A percentile compares a stretch with the other conserved stretches of the same genome.
These are phyloP conservation scores for Pyropia yezoensis DNA, from an alignment of 23 red algal species.

Conservation along the genomic window DNA sequence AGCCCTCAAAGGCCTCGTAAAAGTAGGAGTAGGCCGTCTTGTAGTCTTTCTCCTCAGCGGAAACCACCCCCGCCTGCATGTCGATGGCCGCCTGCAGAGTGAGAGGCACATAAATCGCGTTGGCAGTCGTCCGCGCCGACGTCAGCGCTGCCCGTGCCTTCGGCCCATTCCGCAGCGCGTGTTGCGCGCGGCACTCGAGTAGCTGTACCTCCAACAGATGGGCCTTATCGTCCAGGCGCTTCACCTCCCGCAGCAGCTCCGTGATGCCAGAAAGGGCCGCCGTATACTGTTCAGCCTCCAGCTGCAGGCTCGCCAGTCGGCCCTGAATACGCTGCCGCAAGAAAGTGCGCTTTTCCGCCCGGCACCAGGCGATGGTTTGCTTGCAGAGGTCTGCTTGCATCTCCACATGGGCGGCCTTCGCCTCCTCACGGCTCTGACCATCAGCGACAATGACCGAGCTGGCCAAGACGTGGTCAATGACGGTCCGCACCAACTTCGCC, in stretches of 20 bases:
- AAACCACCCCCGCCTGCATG: slow-evolving; percentile 88
- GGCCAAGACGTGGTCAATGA: slow-evolving; percentile 59
- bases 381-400: slow-evolving; percentile 74
- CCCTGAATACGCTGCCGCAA: slow-evolving; percentile 95
- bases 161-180: slow-evolving; percentile 84
- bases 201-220: slow-evolving; percentile 98
- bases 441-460: slow-evolving; percentile 12
- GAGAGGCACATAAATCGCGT: slow-evolving; percentile 95
- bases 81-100: slow-evolving; percentile 91
- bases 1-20: slow-evolving; percentile 97
- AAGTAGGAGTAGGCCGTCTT: slow-evolving; percentile 99
- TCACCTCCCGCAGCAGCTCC: slow-evolving; percentile 86
- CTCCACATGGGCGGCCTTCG: slow-evolving; percentile 6
- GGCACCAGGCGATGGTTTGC: slow-evolving; percentile 89
- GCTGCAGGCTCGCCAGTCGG: slow-evolving; percentile 68
- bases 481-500: slow-evolving; percentile 81
- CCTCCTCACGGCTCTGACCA: not conserved
- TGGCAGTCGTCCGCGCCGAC: slow-evolving; percentile 87
- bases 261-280: slow-evolving; percentile 73
- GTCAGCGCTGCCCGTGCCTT: slow-evolving; percentile 95
- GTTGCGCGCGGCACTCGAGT: slow-evolving; percentile 81
- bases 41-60: slow-evolving; percentile 97
- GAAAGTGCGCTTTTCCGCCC: slow-evolving; percentile 95
- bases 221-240: slow-evolving; percentile 87
- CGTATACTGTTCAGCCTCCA: slow-evolving; percentile 47